A percentile compares a stretch with the other conserved stretches of the same genome.
Evolutionary conservation across 495 filamentous ascomycete species (phyloP).

Genomic region (Aspergillus saccharolyticus): DNA sequence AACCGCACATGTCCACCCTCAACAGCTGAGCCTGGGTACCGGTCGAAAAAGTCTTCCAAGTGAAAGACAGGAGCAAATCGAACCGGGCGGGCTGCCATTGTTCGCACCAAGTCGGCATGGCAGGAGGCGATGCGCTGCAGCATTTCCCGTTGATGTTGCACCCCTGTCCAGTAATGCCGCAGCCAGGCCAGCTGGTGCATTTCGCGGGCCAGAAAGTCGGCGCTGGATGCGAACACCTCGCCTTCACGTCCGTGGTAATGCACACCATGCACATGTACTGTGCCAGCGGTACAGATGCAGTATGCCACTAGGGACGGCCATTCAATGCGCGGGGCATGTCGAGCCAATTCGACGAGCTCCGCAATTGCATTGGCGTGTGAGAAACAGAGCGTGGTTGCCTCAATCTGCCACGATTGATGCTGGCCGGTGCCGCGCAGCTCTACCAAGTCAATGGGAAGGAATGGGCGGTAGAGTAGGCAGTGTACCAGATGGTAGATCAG

Average conservation of each 20-base stretch:
- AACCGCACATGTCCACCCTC: slow-evolving; percentile 54
- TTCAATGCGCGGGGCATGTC: slow-evolving; percentile 59
- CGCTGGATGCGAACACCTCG: slow-evolving; percentile 59
- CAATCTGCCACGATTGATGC: slow-evolving; percentile 87
- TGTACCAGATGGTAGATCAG: slow-evolving; percentile 80
- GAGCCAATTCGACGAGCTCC: slow-evolving; percentile 73
- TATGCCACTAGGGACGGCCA: slow-evolving; percentile 82
- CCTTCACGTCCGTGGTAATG: slow-evolving; percentile 66
- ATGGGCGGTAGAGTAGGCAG: slow-evolving; percentile 78
- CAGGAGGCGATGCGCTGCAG: slow-evolving; percentile 67
- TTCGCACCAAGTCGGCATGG: slow-evolving; percentile 69
- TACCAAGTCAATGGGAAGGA: slow-evolving; percentile 74
- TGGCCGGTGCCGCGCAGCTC: slow-evolving; percentile 74
- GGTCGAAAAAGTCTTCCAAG: slow-evolving; percentile 80
- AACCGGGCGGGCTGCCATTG: slow-evolving; percentile 57
- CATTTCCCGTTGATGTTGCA: slow-evolving; percentile 73
- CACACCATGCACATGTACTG: slow-evolving; percentile 78
- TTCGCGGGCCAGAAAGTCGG: slow-evolving; percentile 68
- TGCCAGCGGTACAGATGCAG: slow-evolving; percentile 76
- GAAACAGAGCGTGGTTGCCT: slow-evolving; percentile 81
- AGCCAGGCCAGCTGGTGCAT: slow-evolving; percentile 74
- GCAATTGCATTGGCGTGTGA: slow-evolving; percentile 82
- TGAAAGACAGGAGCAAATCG: slow-evolving; percentile 75
- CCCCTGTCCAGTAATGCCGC: slow-evolving; percentile 66
- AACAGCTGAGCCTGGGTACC: slow-evolving; percentile 55